Evolutionary conservation across 768 basidiomycete genomes (phyloP).

Genomic region (Pulveroboletus sp.): DNA sequence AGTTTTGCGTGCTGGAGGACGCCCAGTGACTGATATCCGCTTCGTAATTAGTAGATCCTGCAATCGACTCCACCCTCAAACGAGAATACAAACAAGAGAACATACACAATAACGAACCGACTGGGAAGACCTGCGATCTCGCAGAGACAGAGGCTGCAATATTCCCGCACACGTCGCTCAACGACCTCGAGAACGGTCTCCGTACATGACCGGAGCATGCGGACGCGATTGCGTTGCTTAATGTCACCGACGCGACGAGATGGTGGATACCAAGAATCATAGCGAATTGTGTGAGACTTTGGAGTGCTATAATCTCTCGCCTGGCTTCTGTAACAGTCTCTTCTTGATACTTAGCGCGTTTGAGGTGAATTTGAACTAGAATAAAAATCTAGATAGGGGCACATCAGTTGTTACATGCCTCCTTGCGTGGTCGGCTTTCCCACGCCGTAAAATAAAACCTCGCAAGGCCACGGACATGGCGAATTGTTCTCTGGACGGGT

Average conservation of each 20-base stretch:
- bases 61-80: neutral
- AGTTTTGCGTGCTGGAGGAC: neutral
- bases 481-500: too few species aligned
- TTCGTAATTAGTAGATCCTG: conserved; percentile 30
- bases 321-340: too few species aligned
- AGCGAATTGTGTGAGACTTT: too few species aligned
- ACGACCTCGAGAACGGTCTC: neutral
- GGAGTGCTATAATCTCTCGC: too few species aligned
- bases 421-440: too few species aligned
- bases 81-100: too few species aligned
- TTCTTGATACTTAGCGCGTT: too few species aligned
- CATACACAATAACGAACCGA: neutral
- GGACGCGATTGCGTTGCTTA: neutral
- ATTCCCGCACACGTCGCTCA: neutral
- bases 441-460: too few species aligned
- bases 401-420: too few species aligned
- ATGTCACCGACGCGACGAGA: neutral
- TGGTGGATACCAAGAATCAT: neutral
- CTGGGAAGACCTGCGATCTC: neutral
- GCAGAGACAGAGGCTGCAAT: conserved; percentile 3
- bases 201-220: neutral
- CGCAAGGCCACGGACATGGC: too few species aligned
- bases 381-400: too few species aligned
- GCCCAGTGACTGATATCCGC: conserved; percentile 31
- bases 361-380: too few species aligned